phyloP scores from a whole-genome alignment of 1,284 basidiomycete genomes.

The Retiboletus flavoniger region DNA sequence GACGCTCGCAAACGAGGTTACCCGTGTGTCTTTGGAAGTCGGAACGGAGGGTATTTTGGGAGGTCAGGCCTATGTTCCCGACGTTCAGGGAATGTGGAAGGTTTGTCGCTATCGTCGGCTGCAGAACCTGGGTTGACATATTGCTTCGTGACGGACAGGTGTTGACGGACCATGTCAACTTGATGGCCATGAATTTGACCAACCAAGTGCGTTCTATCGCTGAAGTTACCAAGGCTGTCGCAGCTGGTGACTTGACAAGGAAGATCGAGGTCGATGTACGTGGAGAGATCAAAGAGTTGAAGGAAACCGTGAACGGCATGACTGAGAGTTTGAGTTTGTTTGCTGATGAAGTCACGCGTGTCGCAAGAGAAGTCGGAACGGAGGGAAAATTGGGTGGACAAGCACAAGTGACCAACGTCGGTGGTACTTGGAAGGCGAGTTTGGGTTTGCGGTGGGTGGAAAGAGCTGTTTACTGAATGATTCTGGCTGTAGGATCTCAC shows the following conservation, averaged over 20 bases:
- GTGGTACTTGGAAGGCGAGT: conserved; percentile 91
- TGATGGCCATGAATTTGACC: conserved; percentile 92
- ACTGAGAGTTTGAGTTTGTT: conserved; percentile 85
- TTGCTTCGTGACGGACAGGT: conserved; percentile 42
- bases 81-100: conserved; percentile 92
- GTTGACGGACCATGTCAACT: conserved; percentile 76
- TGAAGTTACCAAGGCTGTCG: conserved; percentile 86
- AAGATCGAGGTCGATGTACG: conserved; percentile 88
- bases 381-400: conserved; percentile 88
- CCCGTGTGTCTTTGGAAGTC: conserved; percentile 86
- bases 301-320: conserved; percentile 90
- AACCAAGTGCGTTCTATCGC: conserved; percentile 91
- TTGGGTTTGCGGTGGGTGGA: conserved; percentile 29
- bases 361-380: conserved; percentile 89
- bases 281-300: conserved; percentile 87
- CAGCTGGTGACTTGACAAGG: conserved; percentile 85
- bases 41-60: conserved; percentile 96
- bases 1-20: conserved; percentile 84
- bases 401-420: conserved; percentile 86
- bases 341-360: conserved; percentile 84
- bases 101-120: conserved; percentile 36
- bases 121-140: conserved; percentile 2
- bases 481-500: conserved; percentile 65
- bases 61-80: conserved; percentile 86
- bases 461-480: neutral